These are phyloP conservation scores for Trichosporon coremiiforme DNA, from an alignment of 1,284 basidiomycete species.

Conservation along the genomic window DNA sequence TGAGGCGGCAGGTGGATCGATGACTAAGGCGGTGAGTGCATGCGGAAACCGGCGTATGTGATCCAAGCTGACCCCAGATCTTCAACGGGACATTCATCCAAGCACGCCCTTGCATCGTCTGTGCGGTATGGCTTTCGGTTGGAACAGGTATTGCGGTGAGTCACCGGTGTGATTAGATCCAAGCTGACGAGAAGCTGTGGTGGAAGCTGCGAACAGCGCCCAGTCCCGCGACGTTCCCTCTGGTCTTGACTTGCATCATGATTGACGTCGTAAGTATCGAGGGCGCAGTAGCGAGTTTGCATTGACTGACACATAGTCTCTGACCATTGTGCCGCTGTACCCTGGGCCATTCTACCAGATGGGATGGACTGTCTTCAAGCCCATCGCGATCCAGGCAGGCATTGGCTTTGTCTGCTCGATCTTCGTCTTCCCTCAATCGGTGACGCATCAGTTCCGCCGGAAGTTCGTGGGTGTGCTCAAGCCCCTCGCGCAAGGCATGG, in stretches of 20 bases:
- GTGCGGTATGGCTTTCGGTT: slow-evolving; percentile 46
- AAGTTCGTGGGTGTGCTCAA: slow-evolving; percentile 45
- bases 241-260: slow-evolving; percentile 52
- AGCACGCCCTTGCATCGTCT: slow-evolving; percentile 47
- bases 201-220: slow-evolving; percentile 54
- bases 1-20: slow-evolving; percentile 30
- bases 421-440: slow-evolving; percentile 53
- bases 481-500: slow-evolving; percentile 41
- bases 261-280: slow-evolving; percentile 44
- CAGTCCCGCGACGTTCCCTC: slow-evolving; percentile 51
- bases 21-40: slow-evolving; percentile 22
- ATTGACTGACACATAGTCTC: slow-evolving; percentile 33
- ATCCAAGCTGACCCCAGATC: slow-evolving; percentile 28
- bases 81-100: slow-evolving; percentile 53
- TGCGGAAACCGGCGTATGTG: background rate
- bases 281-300: background rate
- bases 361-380: slow-evolving; percentile 50
- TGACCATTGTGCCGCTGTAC: slow-evolving; percentile 46
- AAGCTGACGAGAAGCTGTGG: slow-evolving; percentile 40
- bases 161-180: background rate
- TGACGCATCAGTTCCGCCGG: slow-evolving; percentile 48
- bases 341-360: slow-evolving; percentile 42
- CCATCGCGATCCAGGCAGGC: slow-evolving; percentile 52
- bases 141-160: slow-evolving; percentile 47
- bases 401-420: slow-evolving; percentile 43